Evolutionary conservation across 495 filamentous ascomycete species (phyloP).

Genomic region (Trichocladium antarcticum): DNA sequence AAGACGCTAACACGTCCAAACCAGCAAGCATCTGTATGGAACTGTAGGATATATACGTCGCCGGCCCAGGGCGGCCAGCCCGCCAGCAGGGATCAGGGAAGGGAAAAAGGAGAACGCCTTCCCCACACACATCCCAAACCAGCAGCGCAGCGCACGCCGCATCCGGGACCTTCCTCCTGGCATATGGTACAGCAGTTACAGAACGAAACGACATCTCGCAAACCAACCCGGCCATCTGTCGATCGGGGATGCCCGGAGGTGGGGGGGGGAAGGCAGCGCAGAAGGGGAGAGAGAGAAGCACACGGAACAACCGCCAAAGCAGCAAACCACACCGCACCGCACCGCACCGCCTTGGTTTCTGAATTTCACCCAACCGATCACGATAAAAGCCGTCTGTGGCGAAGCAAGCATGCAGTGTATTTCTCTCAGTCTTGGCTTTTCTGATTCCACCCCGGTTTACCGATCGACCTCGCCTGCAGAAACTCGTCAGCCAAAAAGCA

Average conservation of each 20-base stretch:
- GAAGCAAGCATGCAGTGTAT: background rate
- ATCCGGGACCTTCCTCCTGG: background rate
- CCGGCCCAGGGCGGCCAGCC: background rate
- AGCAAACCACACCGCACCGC: background rate
- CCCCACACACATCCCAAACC: background rate
- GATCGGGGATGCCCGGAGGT: background rate
- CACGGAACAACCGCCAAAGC: background rate
- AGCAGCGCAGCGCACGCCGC: background rate
- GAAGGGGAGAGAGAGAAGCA: background rate
- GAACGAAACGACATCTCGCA: constrained; percentile 8
- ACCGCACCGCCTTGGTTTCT: background rate
- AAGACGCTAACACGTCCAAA: background rate
- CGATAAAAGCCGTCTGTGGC: background rate
- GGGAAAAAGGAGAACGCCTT: background rate
- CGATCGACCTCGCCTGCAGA: constrained; percentile 42
- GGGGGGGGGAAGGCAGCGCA: background rate
- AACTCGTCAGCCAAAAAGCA: background rate
- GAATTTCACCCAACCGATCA: background rate
- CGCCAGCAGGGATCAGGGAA: too few species aligned
- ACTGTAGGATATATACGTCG: constrained; percentile 7
- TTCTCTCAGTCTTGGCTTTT: background rate
- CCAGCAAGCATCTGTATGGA: background rate
- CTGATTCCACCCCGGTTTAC: constrained; percentile 17
- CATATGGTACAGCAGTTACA: constrained; percentile 16
- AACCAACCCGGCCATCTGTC: background rate